Evolutionary conservation across 768 basidiomycete species (phyloP), one percentile per base, ranked within the genome.

Genomic region (Leccinum fibrillosum): DNA sequence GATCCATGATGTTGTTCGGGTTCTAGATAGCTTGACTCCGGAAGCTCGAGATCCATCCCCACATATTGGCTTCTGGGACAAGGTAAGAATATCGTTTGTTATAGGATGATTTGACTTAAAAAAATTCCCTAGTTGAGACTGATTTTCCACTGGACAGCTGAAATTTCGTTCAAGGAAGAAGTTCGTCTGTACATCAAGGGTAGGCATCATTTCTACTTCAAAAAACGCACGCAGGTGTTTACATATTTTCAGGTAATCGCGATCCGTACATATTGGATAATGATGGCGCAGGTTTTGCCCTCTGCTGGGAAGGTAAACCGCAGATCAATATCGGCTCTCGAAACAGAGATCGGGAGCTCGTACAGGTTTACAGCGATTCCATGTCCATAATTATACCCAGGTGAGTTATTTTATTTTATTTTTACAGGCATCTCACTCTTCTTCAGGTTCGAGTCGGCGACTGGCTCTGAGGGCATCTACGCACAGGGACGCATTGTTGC

Each of bases 21-120:
- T 94, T 19, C 68, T 98, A 26, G 95, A 97, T 56, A 87, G 87
- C 2, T 68, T 98, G 54, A 84, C 90, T 3, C 86, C 86, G 62
- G 79, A 89, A 19, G 84, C 91, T 52, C 81, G 84, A 48, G 95
- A 98, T 72, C 78, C 83, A 21, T 95, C 93, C 2, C 89, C 92
- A 12, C 79, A 83, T 10, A 67, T 96, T 60, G 95, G 94, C 7
- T 96, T 97, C 70, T 97, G 95, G 95, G 95, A 98, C 71, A 98
- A 97, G 81, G 86, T 89, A 58, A 64, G 78, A 59, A 58, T 65
- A 35, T 15, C 37, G 11, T 10, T 48, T 17, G 28, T 39, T 15
- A 34, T 21, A 35, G 19, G 6, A n/a, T 47, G 35, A 19, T 17
- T 8, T 54, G 21, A 26, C 55, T 64, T 21, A 72, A 12, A 8